Conservation (phyloP, 345 rosid genomes). For the Gossypium rotundifolium region DNA sequence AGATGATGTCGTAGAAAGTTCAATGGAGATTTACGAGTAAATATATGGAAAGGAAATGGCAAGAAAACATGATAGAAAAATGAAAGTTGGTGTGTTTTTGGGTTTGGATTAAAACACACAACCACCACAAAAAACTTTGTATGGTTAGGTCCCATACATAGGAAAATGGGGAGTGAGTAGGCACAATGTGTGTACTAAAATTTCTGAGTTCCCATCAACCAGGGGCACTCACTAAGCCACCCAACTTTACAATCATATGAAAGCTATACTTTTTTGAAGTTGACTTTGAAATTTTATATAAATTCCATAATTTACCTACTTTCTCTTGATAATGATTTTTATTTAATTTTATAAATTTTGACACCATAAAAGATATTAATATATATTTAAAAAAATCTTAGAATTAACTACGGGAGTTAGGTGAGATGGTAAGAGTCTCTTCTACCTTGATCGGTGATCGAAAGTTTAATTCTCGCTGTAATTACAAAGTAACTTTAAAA, state of each 20-base stretch:
- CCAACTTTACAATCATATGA: not conserved
- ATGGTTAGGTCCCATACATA: not conserved
- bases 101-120: not conserved
- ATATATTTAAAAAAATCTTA: too few species aligned
- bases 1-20: too few species aligned
- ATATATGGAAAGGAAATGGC: too few species aligned
- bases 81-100: not conserved
- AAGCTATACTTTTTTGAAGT: not conserved
- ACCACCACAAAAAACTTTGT: not conserved
- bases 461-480: rapidly evolving
- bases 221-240: not conserved
- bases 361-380: too few species aligned
- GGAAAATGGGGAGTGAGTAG: not conserved
- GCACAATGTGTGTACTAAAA: not conserved
- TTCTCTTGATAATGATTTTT: too few species aligned
- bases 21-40: too few species aligned
- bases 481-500: rapidly evolving
- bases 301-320: not conserved
- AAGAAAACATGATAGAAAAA: too few species aligned
- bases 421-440: too few species aligned
- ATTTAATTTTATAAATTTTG: too few species aligned
- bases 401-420: rapidly evolving
- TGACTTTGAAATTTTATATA: not conserved
- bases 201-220: not conserved
- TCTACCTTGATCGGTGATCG: rapidly evolving